Evolutionary conservation across 495 filamentous ascomycete genomes (phyloP).

Genomic region (Schizothecium vesticola): DNA sequence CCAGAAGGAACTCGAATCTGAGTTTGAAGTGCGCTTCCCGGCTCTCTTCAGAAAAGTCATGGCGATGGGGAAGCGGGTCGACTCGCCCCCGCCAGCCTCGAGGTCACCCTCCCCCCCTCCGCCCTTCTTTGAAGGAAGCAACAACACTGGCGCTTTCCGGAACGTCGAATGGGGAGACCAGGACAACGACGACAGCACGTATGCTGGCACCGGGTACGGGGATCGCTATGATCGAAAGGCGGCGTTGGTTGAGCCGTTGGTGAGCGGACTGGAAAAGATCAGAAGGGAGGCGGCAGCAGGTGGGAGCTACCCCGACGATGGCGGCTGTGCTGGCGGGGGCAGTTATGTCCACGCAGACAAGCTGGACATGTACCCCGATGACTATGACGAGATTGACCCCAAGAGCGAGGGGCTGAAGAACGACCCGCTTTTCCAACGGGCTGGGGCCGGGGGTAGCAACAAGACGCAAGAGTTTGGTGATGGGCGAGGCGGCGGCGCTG

Average conservation of each 20-base stretch:
- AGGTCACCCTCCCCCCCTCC: slow-evolving; percentile 10
- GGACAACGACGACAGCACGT: background rate
- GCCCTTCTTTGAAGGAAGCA: slow-evolving; percentile 5
- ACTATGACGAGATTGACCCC: slow-evolving; percentile 31
- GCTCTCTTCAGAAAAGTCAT: slow-evolving; percentile 32
- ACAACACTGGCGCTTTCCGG: slow-evolving; percentile 1
- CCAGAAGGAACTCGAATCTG: slow-evolving; percentile 36
- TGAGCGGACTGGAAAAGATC: slow-evolving; percentile 29
- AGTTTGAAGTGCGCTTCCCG: slow-evolving; percentile 34
- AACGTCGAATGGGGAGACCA: slow-evolving; percentile 20
- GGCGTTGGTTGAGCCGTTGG: slow-evolving; percentile 24
- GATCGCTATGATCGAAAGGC: slow-evolving; percentile 17
- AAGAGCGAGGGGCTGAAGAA: slow-evolving; percentile 25
- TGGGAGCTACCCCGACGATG: background rate
- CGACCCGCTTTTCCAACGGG: slow-evolving; percentile 23
- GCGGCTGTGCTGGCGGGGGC: background rate
- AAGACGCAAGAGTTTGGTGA: background rate
- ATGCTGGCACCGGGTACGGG: slow-evolving; percentile 10
- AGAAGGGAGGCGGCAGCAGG: background rate
- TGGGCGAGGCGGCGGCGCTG: background rate
- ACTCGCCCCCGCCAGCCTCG: background rate
- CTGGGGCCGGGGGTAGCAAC: slow-evolving; percentile 7
- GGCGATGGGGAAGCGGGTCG: slow-evolving; percentile 21
- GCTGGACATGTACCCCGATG: slow-evolving; percentile 16
- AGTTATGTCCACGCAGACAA: slow-evolving; percentile 8